Percentiles rank a stretch among this genome's conserved stretches.
Evolutionary conservation across 2,329 filamentous ascomycete species (phyloP).

Genomic region (Paramyrothecium roridum): DNA sequence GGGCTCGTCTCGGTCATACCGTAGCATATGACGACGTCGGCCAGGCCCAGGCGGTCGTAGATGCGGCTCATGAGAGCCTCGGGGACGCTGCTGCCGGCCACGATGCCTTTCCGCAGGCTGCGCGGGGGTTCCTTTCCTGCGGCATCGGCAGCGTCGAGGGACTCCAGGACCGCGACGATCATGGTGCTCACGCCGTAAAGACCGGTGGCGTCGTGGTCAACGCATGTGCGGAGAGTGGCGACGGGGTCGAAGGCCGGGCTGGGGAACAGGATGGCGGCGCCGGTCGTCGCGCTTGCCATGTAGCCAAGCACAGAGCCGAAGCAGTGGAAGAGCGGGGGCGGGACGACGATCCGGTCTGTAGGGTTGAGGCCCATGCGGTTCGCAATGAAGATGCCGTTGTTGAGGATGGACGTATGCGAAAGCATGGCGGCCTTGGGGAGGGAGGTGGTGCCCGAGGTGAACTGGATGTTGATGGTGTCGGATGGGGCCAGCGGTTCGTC

Average conservation of each 20-base stretch:
- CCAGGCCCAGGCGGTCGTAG: conserved; percentile 70
- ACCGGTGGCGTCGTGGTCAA: conserved; percentile 53
- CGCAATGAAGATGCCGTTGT: conserved; percentile 85
- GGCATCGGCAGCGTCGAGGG: conserved; percentile 50
- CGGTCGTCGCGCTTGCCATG: conserved; percentile 85
- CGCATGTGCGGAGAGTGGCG: conserved; percentile 60
- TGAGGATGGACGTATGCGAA: conserved; percentile 80
- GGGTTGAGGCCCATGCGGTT: conserved; percentile 77
- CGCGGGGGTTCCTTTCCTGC: conserved; percentile 11
- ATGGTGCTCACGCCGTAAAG: conserved; percentile 93
- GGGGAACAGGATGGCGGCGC: conserved; percentile 80
- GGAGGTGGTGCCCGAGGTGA: conserved; percentile 93
- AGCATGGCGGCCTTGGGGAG: conserved; percentile 90
- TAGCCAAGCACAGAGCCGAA: conserved; percentile 92
- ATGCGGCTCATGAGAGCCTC: conserved; percentile 75
- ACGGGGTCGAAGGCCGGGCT: conserved; percentile 81
- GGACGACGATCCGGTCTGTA: conserved; percentile 75
- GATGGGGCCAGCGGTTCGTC: conserved; percentile 47
- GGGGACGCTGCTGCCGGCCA: conserved; percentile 82
- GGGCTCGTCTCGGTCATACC: conserved; percentile 91
- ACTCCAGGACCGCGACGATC: conserved; percentile 83
- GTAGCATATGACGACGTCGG: conserved; percentile 88
- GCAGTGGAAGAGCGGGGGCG: conserved; percentile 84
- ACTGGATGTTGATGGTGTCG: conserved; percentile 92
- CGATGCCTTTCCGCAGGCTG: conserved; percentile 80